phyloP scores from a whole-genome alignment of 306 rosid genomes.

The Datisca glomerata region DNA sequence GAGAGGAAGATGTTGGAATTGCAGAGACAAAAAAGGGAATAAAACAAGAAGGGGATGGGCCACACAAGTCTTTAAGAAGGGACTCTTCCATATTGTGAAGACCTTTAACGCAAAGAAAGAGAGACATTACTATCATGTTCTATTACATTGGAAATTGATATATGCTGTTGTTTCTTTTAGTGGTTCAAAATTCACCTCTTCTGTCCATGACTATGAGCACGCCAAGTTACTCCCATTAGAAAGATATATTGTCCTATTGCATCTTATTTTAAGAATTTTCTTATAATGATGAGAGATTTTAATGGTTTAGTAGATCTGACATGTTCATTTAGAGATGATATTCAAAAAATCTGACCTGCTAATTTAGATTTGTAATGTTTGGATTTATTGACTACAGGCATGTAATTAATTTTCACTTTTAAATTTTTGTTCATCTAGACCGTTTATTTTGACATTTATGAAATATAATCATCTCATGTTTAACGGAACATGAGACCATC shows the following conservation, averaged over 20 bases:
- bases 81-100: not conserved
- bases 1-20: slow-evolving; percentile 36
- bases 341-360: no score
- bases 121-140: slow-evolving; percentile 2
- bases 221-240: slow-evolving; percentile 24
- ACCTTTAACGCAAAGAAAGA: not conserved
- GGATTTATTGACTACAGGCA: no score
- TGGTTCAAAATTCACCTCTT: slow-evolving; percentile 25
- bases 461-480: no score
- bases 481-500: no score
- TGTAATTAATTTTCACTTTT: no score
- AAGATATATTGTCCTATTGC: slow-evolving; percentile 11
- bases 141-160: slow-evolving; percentile 59
- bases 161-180: slow-evolving; percentile 15
- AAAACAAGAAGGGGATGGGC: slow-evolving; percentile 23
- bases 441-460: no score
- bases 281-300: no score
- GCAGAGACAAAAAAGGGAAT: slow-evolving; percentile 33
- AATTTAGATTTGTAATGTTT: no score
- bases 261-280: no score
- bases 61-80: slow-evolving; percentile 18
- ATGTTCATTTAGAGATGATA: no score
- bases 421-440: no score
- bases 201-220: slow-evolving; percentile 11
- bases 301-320: not conserved